Evolutionary conservation across 139 green algal species (phyloP).

Genomic region (Picochlorum sp.): DNA sequence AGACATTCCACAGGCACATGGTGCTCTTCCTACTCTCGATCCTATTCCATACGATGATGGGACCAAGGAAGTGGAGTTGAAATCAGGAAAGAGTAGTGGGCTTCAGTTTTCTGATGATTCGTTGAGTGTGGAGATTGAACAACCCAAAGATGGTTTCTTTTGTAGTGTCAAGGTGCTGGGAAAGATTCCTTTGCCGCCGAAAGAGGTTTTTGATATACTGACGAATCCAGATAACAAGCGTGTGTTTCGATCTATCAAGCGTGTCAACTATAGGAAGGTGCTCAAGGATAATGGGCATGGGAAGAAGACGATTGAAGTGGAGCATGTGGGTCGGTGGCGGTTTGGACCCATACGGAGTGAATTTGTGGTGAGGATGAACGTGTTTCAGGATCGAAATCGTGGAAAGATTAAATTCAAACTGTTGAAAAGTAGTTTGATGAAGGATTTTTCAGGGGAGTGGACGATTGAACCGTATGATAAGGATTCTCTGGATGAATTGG

Average conservation of each 20-base stretch:
- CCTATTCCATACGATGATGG: too few species aligned
- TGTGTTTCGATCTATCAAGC: constrained; percentile 53
- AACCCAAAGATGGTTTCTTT: constrained; percentile 13
- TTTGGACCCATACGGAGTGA: constrained; percentile 34
- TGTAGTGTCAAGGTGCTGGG: constrained; percentile 3
- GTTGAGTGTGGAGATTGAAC: constrained; percentile 21
- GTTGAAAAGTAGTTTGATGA: constrained; percentile 7
- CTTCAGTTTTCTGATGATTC: constrained; percentile 7
- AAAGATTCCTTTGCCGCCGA: constrained; percentile 35
- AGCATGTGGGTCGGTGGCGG: constrained; percentile 39
- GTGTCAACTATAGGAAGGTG: constrained; percentile 36
- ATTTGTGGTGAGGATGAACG: constrained; percentile 22
- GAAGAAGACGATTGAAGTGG: constrained; percentile 39
- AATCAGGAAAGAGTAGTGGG: too few species aligned
- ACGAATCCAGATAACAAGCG: constrained; percentile 33
- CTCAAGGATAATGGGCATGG: constrained; percentile 35
- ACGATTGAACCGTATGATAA: neutral
- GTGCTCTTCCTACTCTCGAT: neutral
- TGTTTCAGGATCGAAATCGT: constrained; percentile 31
- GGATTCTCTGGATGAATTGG: constrained; percentile 7
- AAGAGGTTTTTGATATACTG: constrained; percentile 47
- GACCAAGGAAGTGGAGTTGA: too few species aligned
- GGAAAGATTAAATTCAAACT: constrained; percentile 10
- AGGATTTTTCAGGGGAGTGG: constrained; percentile 11
- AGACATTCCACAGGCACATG: neutral